Evolutionary conservation across 73 alveolate genomes (phyloP).

Genomic region (Blepharisma stoltei): DNA sequence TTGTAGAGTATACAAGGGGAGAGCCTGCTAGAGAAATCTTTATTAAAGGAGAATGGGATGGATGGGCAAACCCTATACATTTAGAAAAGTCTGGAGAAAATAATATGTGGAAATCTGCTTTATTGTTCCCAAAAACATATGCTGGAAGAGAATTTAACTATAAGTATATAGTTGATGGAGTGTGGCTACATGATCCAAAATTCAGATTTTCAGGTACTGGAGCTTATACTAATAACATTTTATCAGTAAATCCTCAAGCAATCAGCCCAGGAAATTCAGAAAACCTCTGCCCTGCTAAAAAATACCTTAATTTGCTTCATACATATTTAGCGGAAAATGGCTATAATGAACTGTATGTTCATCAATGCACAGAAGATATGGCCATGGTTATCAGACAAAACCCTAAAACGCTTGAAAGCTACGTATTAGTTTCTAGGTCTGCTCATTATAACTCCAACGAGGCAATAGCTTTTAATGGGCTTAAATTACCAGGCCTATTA

Average conservation of each 20-base stretch:
- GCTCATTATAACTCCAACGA: not conserved
- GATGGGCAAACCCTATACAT: not conserved
- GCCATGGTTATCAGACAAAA: conserved; percentile 12
- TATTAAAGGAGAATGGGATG: conserved; percentile 29
- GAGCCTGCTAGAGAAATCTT: not conserved
- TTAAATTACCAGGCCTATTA: not conserved
- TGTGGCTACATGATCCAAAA: not conserved
- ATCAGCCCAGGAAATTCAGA: not conserved
- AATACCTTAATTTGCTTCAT: not conserved
- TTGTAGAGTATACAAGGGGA: not conserved
- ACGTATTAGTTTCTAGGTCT: not conserved
- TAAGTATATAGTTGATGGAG: conserved; percentile 10
- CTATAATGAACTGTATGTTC: conserved; percentile 17
- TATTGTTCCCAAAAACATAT: not conserved
- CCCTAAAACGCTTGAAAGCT: conserved; percentile 16
- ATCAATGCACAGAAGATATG: conserved; percentile 5
- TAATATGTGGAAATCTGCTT: not conserved
- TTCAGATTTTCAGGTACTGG: not conserved
- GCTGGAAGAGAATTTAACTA: not conserved
- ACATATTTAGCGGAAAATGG: not conserved
- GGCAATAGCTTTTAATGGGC: not conserved
- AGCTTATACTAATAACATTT: not conserved
- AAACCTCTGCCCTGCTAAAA: not conserved
- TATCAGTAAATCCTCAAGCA: conserved; percentile 6
- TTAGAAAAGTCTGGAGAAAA: not conserved